A percentile compares a stretch with the other conserved stretches of the same genome.
phyloP scores from a whole-genome alignment of 345 rosid genomes.

The Populus pruinosa region DNA sequence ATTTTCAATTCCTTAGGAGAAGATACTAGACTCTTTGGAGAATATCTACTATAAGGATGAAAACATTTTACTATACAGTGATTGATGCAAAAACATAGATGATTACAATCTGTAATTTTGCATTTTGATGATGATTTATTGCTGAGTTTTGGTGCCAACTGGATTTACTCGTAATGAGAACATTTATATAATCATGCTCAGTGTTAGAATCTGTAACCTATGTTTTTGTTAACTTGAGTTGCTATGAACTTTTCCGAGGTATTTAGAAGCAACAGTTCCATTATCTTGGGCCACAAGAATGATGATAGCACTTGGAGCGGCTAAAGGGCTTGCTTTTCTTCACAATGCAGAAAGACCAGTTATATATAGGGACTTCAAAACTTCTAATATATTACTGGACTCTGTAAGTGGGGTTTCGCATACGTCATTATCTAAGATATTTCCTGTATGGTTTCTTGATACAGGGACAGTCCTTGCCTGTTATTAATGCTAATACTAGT shows the following conservation, averaged over 20 bases:
- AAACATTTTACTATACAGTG: background rate
- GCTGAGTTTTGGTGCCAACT: background rate
- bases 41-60: background rate
- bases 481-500: slow-evolving; percentile 14
- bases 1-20: background rate
- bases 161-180: background rate
- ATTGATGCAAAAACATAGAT: background rate
- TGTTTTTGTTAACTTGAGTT: slow-evolving; percentile 23
- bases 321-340: slow-evolving; percentile 96
- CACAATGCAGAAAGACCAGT: slow-evolving; percentile 96
- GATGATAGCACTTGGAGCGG: slow-evolving; percentile 99
- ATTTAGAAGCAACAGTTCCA: slow-evolving; percentile 73
- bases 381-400: slow-evolving; percentile 91
- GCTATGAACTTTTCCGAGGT: slow-evolving; percentile 24
- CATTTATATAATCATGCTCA: background rate
- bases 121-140: background rate
- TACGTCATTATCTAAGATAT: background rate
- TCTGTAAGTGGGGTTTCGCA: slow-evolving; percentile 48
- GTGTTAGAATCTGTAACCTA: background rate
- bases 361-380: slow-evolving; percentile 92
- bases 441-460: slow-evolving; percentile 4
- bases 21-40: background rate
- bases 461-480: background rate
- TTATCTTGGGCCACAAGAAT: slow-evolving; percentile 82
- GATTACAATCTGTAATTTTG: background rate